phyloP scores from a whole-genome alignment of 306 rosid species.

The Prunus mume region DNA sequence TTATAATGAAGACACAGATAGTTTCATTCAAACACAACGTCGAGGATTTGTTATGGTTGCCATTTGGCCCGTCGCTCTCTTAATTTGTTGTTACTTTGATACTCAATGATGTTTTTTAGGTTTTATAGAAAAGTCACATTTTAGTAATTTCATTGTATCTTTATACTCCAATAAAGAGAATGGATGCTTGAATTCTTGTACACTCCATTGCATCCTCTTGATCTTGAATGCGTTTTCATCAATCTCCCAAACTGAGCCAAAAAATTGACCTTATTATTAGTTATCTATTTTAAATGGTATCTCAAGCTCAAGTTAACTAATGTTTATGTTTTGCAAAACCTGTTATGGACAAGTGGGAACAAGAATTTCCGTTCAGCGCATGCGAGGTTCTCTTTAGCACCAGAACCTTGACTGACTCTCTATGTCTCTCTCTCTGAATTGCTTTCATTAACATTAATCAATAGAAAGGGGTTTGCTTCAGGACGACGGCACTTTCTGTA shows the following conservation, averaged over 20 bases:
- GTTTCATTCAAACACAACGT: constrained; percentile 9
- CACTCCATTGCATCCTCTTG: not conserved
- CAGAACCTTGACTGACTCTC: not conserved
- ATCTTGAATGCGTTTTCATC: not conserved
- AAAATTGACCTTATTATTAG: not conserved
- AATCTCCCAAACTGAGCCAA: not conserved
- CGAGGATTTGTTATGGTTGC: not conserved
- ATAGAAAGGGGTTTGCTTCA: not conserved
- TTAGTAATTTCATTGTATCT: constrained; percentile 7
- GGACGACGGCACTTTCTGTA: not conserved
- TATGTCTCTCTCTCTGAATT: not conserved
- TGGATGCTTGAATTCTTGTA: not conserved
- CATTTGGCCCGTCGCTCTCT: not conserved
- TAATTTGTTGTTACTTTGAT: constrained; percentile 1
- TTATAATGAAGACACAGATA: not conserved
- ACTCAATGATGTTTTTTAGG: not conserved
- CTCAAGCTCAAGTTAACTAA: not conserved
- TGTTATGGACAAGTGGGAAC: not conserved
- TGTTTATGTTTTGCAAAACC: not conserved
- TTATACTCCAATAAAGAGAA: constrained; percentile 3
- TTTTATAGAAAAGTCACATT: not conserved
- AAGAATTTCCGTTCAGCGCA: not conserved
- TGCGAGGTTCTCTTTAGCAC: not conserved
- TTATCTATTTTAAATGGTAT: not conserved
- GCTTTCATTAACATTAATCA: not conserved